Evolutionary conservation across 1,284 basidiomycete species (phyloP).

Genomic region (Leccinum subrobustum): DNA sequence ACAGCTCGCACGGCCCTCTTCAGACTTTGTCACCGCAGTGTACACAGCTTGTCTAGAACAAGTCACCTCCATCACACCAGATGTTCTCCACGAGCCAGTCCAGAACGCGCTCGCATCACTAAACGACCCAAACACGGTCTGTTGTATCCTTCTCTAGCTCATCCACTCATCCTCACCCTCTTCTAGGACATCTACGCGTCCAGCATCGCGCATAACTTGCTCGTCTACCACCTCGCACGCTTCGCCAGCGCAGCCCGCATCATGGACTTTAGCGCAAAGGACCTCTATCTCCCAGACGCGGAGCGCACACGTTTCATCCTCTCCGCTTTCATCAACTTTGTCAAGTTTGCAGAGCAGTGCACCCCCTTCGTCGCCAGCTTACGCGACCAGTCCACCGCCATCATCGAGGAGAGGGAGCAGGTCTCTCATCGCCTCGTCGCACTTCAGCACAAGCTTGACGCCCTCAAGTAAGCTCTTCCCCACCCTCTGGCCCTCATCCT

Average conservation of each 20-base stretch:
- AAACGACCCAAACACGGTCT: conserved; percentile 53
- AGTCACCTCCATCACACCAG: conserved; percentile 63
- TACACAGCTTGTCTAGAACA: conserved; percentile 70
- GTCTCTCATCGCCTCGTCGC: conserved; percentile 52
- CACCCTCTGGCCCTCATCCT: not conserved
- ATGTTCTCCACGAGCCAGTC: conserved; percentile 59
- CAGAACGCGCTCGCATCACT: conserved; percentile 53
- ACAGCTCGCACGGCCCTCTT: conserved; percentile 67
- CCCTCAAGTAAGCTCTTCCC: conserved; percentile 55
- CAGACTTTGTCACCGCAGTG: conserved; percentile 68
- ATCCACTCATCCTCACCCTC: not conserved
- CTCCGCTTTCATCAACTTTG: conserved; percentile 89
- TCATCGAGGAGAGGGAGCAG: conserved; percentile 56
- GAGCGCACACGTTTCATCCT: conserved; percentile 71
- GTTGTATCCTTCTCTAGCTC: conserved; percentile 24
- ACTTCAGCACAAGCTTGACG: conserved; percentile 52
- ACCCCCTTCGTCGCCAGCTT: conserved; percentile 57
- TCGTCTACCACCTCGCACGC: conserved; percentile 68
- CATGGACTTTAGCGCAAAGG: conserved; percentile 73
- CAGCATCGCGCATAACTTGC: conserved; percentile 57
- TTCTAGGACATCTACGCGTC: conserved; percentile 61
- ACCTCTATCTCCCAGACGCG: conserved; percentile 71
- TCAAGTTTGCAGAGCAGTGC: conserved; percentile 83
- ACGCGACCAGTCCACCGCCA: conserved; percentile 54
- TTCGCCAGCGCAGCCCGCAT: conserved; percentile 75